These are phyloP conservation scores for Xylariaceae sp. DNA, from an alignment of 2,329 filamentous ascomycete species.

Conservation along the genomic window DNA sequence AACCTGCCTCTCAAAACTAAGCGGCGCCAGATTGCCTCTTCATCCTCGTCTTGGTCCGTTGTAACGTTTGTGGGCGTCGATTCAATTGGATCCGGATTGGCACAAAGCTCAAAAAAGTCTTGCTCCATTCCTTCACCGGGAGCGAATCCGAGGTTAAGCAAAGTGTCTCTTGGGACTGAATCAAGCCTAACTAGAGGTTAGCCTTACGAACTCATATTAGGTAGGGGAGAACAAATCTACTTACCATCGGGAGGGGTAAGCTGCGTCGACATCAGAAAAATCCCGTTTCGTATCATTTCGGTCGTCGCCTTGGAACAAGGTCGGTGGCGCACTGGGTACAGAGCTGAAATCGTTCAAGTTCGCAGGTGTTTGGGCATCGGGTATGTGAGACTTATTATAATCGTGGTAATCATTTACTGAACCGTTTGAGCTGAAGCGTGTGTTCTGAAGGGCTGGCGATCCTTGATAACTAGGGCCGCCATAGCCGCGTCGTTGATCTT, in stretches of 20 bases:
- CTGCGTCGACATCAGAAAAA: constrained; percentile 26
- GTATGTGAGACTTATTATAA: constrained; percentile 21
- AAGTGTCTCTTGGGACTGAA: constrained; percentile 41
- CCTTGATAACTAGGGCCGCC: constrained; percentile 27
- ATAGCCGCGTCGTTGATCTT: constrained; percentile 29
- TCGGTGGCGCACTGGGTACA: constrained; percentile 20
- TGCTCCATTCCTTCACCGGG: constrained; percentile 43
- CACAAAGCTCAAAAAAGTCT: constrained; percentile 44
- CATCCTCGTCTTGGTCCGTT: constrained; percentile 41
- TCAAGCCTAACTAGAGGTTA: constrained; percentile 39
- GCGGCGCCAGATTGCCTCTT: constrained; percentile 45
- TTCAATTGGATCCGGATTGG: constrained; percentile 44
- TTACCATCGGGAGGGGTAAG: constrained; percentile 42
- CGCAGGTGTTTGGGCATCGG: constrained; percentile 23
- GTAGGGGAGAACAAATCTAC: background rate
- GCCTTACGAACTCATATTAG: background rate
- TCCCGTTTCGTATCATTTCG: constrained; percentile 13
- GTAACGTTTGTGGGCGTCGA: constrained; percentile 34
- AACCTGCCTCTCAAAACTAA: constrained; percentile 45
- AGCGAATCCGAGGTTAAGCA: constrained; percentile 44
- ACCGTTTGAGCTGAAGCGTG: constrained; percentile 33
- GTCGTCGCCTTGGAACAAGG: constrained; percentile 24
- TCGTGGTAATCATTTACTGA: constrained; percentile 32
- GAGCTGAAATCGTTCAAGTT: constrained; percentile 26
- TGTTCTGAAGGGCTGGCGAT: constrained; percentile 23